Conservation (phyloP, 257 asterid genomes). For the Solanum tacnaense region DNA sequence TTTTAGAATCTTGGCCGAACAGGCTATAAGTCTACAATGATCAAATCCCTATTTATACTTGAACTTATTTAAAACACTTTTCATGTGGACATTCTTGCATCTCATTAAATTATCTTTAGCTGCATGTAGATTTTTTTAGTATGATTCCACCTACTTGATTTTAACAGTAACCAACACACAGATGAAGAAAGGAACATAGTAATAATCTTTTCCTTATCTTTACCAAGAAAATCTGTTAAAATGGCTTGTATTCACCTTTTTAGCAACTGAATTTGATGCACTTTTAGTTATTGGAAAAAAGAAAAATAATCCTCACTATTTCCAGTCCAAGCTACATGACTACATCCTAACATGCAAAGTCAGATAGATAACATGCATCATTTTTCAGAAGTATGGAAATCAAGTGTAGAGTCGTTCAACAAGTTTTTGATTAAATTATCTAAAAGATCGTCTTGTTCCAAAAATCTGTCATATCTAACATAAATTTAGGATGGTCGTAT, state of each 20-base stretch:
- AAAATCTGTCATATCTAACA: background rate
- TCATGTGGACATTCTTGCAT: background rate
- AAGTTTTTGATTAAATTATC: background rate
- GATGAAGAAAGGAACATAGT: background rate
- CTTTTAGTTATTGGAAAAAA: background rate
- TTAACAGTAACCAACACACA: background rate
- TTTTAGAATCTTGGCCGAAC: background rate
- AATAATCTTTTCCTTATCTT: background rate
- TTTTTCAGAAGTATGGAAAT: background rate
- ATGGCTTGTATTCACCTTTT: background rate
- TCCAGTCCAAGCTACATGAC: background rate
- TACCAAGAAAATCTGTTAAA: background rate
- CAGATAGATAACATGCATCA: background rate
- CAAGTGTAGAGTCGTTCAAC: background rate
- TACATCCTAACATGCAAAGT: background rate
- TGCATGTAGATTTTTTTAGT: background rate
- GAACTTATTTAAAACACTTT: background rate
- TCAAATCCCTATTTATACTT: background rate
- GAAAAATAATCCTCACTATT: background rate
- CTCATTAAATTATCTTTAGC: background rate
- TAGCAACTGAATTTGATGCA: background rate
- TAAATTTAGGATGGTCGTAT: background rate
- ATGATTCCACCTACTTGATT: background rate
- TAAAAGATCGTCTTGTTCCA: background rate
- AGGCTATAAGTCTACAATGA: background rate